phyloP scores from a whole-genome alignment of 116 monocot species.

The Posidonia oceanica region DNA sequence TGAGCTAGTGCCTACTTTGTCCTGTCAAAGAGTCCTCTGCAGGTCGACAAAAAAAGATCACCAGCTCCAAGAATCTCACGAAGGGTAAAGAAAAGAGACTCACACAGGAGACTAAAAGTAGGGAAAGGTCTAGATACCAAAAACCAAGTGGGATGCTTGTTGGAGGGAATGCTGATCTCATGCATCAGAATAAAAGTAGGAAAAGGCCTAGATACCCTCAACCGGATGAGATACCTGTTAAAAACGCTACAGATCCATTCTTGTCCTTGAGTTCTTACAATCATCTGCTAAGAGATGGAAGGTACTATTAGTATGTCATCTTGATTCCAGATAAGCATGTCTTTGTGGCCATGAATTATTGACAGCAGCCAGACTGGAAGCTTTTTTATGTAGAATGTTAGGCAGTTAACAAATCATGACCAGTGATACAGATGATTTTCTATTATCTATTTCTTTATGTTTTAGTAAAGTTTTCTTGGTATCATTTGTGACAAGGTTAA shows the following conservation, averaged over 20 bases:
- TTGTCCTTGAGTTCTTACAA: constrained; percentile 41
- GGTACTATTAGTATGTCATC: constrained; percentile 27
- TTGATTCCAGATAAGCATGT: not conserved
- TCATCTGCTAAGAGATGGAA: constrained; percentile 42
- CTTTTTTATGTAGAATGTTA: not conserved
- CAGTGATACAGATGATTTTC: not conserved
- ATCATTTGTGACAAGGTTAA: constrained; percentile 36
- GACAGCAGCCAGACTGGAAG: not conserved
- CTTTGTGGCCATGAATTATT: not conserved
- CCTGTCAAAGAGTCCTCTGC: not conserved
- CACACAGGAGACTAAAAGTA: constrained; percentile 5
- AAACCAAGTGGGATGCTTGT: constrained; percentile 15
- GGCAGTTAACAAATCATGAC: not conserved
- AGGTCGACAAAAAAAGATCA: not conserved
- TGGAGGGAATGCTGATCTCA: constrained; percentile 9
- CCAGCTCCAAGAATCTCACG: not conserved
- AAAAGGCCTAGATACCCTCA: constrained; percentile 19
- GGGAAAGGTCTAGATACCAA: constrained; percentile 18
- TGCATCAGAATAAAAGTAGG: constrained; percentile 3
- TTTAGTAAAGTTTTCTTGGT: not conserved
- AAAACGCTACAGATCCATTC: constrained; percentile 18
- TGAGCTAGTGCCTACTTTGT: not conserved
- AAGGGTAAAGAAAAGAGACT: not conserved
- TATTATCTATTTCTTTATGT: not conserved
- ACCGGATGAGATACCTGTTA: constrained; percentile 14